A percentile compares a stretch with the other conserved stretches of the same genome.
Conservation (phyloP, 2,329 filamentous ascomycete genomes). For the Aureobasidium sp. region DNA sequence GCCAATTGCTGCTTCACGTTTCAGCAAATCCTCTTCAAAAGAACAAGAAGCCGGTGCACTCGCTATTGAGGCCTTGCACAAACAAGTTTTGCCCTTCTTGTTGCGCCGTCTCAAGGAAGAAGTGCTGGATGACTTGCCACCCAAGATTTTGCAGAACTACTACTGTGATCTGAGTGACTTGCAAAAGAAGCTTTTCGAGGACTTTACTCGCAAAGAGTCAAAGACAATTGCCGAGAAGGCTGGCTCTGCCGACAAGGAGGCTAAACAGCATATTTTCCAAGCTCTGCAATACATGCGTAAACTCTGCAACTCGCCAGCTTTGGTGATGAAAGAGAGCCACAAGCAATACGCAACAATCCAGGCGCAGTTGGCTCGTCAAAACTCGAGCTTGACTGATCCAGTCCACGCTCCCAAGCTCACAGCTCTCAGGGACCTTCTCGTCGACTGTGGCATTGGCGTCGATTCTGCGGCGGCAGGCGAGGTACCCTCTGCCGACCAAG, state of each 20-base stretch:
- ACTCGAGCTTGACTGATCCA: constrained; percentile 75
- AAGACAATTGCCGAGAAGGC: constrained; percentile 81
- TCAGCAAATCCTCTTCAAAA: constrained; percentile 94
- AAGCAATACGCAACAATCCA: constrained; percentile 85
- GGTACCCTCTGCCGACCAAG: constrained; percentile 56
- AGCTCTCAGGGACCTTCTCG: constrained; percentile 81
- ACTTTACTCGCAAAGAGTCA: constrained; percentile 89
- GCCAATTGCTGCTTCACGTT: constrained; percentile 87
- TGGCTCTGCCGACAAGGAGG: constrained; percentile 76
- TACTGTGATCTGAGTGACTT: constrained; percentile 96
- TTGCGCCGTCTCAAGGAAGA: constrained; percentile 95
- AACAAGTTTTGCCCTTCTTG: constrained; percentile 94
- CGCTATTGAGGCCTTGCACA: constrained; percentile 96
- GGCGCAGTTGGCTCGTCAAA: constrained; percentile 65
- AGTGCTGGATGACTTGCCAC: constrained; percentile 88
- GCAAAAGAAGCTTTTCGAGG: constrained; percentile 90
- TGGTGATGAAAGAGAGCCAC: constrained; percentile 92
- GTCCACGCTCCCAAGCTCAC: constrained; percentile 86
- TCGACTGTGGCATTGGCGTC: constrained; percentile 95
- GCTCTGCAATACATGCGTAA: constrained; percentile 99
- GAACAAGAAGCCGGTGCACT: constrained; percentile 95
- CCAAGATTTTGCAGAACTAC: constrained; percentile 98
- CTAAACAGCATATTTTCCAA: constrained; percentile 98
- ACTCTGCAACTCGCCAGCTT: constrained; percentile 91
- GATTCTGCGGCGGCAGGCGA: constrained; percentile 43